Percentiles rank a stretch among this genome's conserved stretches.
phyloP scores from a whole-genome alignment of 345 rosid genomes.

The Abelmoschus esculentus region DNA sequence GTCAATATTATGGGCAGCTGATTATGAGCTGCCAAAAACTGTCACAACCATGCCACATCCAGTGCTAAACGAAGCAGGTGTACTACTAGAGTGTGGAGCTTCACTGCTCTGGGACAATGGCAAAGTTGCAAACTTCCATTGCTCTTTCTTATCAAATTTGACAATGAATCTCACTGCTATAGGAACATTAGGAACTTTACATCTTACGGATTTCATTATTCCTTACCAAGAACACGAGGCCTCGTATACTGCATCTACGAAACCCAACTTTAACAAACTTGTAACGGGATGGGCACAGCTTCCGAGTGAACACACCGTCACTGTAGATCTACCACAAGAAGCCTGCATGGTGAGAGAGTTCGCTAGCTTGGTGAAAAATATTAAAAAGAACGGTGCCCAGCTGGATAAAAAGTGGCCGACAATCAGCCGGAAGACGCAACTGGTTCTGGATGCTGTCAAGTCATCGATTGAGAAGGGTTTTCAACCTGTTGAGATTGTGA shows the following conservation, averaged over 20 bases:
- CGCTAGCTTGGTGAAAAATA: constrained; percentile 43
- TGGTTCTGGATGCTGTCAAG: constrained; percentile 62
- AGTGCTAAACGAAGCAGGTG: constrained; percentile 52
- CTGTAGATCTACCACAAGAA: constrained; percentile 61
- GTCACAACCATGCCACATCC: constrained; percentile 42
- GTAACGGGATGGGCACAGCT: constrained; percentile 33
- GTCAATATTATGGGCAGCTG: constrained; percentile 45
- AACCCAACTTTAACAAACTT: constrained; percentile 41
- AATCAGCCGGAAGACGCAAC: constrained; percentile 64
- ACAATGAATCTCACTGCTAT: constrained; percentile 64
- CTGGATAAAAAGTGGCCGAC: constrained; percentile 61
- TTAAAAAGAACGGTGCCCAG: constrained; percentile 43
- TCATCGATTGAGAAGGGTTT: constrained; percentile 49
- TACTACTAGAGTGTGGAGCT: constrained; percentile 64
- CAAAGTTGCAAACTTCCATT: constrained; percentile 47
- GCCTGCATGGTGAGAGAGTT: constrained; percentile 75
- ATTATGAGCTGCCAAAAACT: constrained; percentile 58
- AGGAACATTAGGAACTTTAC: constrained; percentile 61
- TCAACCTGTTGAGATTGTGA: constrained; percentile 27
- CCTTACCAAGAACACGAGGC: constrained; percentile 61
- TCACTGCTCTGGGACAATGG: constrained; percentile 64
- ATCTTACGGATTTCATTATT: constrained; percentile 55
- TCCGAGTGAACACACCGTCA: constrained; percentile 41
- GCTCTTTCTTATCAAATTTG: constrained; percentile 68
- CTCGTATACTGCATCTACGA: constrained; percentile 34